These are phyloP conservation scores for Gossypium herbaceum DNA, from an alignment of 345 rosid genomes.

Conservation along the genomic window DNA sequence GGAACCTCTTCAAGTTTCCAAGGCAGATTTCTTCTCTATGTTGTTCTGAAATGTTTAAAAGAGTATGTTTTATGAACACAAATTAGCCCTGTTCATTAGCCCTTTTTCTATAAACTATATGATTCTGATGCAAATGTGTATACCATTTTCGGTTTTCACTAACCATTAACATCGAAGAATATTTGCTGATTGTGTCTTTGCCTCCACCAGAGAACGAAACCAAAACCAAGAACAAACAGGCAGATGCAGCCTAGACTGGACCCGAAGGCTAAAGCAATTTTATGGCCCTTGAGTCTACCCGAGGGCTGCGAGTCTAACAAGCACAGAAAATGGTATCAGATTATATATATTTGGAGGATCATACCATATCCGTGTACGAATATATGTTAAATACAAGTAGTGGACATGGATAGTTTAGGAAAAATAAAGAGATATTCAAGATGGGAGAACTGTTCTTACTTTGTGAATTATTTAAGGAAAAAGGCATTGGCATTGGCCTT, in stretches of 20 bases:
- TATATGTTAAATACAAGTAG: too few relatives aligned
- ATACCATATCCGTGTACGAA: too few relatives aligned
- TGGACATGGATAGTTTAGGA: too few relatives aligned
- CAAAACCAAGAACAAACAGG: slow-evolving; percentile 54
- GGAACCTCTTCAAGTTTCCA: slow-evolving; percentile 83
- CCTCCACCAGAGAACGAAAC: slow-evolving; percentile 77
- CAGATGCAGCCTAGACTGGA: slow-evolving; percentile 60
- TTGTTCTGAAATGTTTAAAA: slow-evolving; percentile 44
- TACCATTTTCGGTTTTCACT: slow-evolving; percentile 8
- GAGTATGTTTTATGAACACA: neutral
- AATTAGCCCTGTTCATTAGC: neutral
- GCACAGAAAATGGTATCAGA: slow-evolving; percentile 17
- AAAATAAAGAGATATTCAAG: slow-evolving; percentile 5
- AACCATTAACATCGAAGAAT: slow-evolving; percentile 85
- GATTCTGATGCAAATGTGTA: neutral
- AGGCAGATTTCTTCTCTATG: slow-evolving; percentile 59
- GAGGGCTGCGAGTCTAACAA: slow-evolving; percentile 46
- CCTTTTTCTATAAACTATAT: neutral
- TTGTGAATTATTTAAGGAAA: slow-evolving; percentile 44
- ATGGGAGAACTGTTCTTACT: slow-evolving; percentile 35
- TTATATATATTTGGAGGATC: neutral
- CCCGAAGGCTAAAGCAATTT: slow-evolving; percentile 65
- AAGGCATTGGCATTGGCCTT: slow-evolving; percentile 41
- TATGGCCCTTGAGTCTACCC: slow-evolving; percentile 46
- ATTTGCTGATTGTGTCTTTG: slow-evolving; percentile 74